phyloP scores from a whole-genome alignment of 176 grass and related monocot species.

The Zoysia pacifica region DNA sequence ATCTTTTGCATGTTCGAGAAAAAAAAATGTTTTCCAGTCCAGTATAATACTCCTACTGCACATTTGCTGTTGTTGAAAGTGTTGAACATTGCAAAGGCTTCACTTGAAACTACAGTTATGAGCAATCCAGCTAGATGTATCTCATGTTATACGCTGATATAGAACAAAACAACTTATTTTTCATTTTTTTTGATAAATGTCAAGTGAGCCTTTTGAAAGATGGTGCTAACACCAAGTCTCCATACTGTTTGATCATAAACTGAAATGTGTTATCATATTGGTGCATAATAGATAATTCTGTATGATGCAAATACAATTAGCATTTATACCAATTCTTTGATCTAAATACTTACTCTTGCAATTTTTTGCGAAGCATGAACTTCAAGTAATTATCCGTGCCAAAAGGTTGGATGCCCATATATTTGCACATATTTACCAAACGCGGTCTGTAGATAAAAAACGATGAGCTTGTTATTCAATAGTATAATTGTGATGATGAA shows the following conservation, averaged over 20 bases:
- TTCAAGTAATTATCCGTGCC: constrained; percentile 96
- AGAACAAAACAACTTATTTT: constrained; percentile 10
- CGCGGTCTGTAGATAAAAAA: constrained; percentile 66
- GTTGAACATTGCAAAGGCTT: not conserved
- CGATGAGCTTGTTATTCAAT: constrained; percentile 2
- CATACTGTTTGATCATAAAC: not conserved
- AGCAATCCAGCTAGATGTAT: not conserved
- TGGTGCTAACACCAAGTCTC: not conserved
- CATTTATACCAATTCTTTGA: not conserved
- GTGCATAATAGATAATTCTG: constrained; percentile 11
- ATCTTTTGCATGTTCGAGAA: too few relatives aligned
- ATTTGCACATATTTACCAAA: constrained; percentile 99
- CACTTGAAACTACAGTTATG: constrained; percentile 6
- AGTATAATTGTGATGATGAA: constrained; percentile 26
- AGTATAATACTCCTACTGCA: constrained; percentile 25
- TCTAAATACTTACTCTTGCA: constrained; percentile 73
- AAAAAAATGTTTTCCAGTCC: constrained; percentile 4
- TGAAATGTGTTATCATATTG: constrained; percentile 21
- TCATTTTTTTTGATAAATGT: constrained; percentile 6
- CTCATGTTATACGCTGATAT: not conserved
- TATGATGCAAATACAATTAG: constrained; percentile 24
- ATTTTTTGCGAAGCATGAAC: constrained; percentile 95
- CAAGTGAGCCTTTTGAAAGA: constrained; percentile 17
- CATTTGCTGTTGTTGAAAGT: constrained; percentile 17
- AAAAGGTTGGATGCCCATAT: constrained; percentile 96